Evolutionary conservation across 148 eudicot genomes (phyloP), one percentile per base, ranked within the genome.

Genomic region (Drosera capensis): DNA sequence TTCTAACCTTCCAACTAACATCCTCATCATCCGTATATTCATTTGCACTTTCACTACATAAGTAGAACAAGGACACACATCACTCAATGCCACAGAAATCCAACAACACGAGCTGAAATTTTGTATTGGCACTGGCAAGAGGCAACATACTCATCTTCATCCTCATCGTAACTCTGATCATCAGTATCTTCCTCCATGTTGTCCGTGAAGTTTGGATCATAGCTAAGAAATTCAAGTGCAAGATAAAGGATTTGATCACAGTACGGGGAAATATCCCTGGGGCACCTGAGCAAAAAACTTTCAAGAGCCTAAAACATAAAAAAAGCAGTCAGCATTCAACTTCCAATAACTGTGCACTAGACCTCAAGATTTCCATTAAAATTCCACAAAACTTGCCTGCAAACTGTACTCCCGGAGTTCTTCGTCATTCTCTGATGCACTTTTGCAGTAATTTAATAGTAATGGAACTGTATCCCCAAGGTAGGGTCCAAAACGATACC

Each of bases 11-110:
- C 99, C 99, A 90, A 64, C 99, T 90, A 50, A 71, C 83, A 65
- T 92, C 99, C 70, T 92, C 99, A 49, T 92, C 99, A 54, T 92
- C 99, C 8, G 95, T 73, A 68, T 81, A 92, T 64, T 92, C 99
- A 66, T 78, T 71, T 8, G 80, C 99, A 67, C 99, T 92, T 65
- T 74, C 94, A 30, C 99, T 92, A 57, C 79, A 73, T 48, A n/a
- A 45, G 53, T 45, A 52, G 29, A 29, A 55, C 39, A 40, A 13
- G 34, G 55, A 12, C 25, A 31, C n/a, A 23, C 15, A 15, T 24
- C 8, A 20, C 3, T 7, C 3, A 51, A 19, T 21, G 5, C 15
- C 7, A n/a, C 17, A 12, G 14, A 44, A 12, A 17, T 1, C 24
- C n/a, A 9, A 15, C 14, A 34, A 34, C 4, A 28, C 9, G 13